These are phyloP conservation scores for Dothistroma pini DNA, from an alignment of 2,329 filamentous ascomycete genomes.

Conservation along the genomic window DNA sequence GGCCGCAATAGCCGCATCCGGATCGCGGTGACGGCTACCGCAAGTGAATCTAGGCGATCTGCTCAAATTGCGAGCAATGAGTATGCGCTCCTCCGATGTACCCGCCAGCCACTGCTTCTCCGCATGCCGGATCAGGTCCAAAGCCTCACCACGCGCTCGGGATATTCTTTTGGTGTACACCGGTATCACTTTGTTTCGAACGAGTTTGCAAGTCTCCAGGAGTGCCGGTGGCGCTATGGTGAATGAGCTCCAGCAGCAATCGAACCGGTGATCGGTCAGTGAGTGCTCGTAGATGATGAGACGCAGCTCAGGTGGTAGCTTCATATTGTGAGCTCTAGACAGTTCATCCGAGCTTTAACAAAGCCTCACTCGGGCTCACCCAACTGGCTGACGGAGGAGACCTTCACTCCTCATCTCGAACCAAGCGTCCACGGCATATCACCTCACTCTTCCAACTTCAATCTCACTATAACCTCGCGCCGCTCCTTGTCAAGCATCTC, in stretches of 20 bases:
- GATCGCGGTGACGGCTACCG: not conserved
- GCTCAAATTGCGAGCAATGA: too few species aligned
- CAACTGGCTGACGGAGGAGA: too few species aligned
- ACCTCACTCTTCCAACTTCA: too few species aligned
- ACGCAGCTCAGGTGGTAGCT: not conserved
- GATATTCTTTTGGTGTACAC: not conserved
- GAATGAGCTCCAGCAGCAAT: not conserved
- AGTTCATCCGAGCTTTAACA: too few species aligned
- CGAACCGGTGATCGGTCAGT: not conserved
- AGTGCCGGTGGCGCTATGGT: not conserved
- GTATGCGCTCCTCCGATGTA: too few species aligned
- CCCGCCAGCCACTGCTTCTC: not conserved
- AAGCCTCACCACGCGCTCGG: not conserved
- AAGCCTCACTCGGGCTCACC: too few species aligned
- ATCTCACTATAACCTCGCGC: too few species aligned
- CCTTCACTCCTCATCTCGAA: too few species aligned
- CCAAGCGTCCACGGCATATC: too few species aligned
- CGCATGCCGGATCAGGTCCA: not conserved
- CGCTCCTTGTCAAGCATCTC: too few species aligned
- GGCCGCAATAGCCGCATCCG: not conserved
- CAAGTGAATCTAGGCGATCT: not conserved
- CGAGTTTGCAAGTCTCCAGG: not conserved
- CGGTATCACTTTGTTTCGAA: not conserved
- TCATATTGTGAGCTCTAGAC: too few species aligned
- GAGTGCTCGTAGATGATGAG: not conserved